Base-by-base conservation (phyloP, 1,284 basidiomycete species). In the Ustilago cynodontis region DNA sequence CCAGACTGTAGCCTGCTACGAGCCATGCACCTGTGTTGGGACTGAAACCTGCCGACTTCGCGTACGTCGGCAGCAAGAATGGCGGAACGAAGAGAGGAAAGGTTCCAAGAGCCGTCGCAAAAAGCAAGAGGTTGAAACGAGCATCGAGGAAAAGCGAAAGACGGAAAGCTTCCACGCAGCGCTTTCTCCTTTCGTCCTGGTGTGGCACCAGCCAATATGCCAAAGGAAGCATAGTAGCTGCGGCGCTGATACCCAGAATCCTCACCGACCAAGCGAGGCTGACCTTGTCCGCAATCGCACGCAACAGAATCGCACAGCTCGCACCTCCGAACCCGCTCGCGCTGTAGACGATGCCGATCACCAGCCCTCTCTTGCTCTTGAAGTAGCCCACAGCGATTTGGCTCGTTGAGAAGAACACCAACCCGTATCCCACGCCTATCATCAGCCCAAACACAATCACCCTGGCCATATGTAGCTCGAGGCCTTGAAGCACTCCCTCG, bases 21-120 rank as follows among this genome's bases (percentile, higher is more conserved):
- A 80, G 63, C 68, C 71, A 76, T n/a, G 86, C 85, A 2, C 84
- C 82, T 1, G 81, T 66, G 6, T 78, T 66, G 5, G 80, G 39
- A 50, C 66, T 71, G 50, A 75, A 72, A 11, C 82, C 80, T 11
- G 86, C 78, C 18, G 79, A 78, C 31, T 74, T 70, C 10, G 84
- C 85, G 66, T 85, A 87, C 4, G 86, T 77, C 1, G 86, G 86
- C 6, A 87, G 75, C 68, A 86, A 82, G 78, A 86, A 86, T 26
- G 86, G 84, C 10, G 86, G 84, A 3, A 87, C 85, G 60, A 86
- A 81, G 20, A 87, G 77, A 1, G 85, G 82, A 58, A 87, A 87
- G 2, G 83, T 84, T 3, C 67, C 84, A 8, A 86, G 57, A 3
- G 82, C 84, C 4, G 82, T 84, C 0, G 81, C 75, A 13, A 80